Base-by-base conservation (phyloP, 108 stramenopile genomes). In the Stephanodiscus triporus region DNA sequence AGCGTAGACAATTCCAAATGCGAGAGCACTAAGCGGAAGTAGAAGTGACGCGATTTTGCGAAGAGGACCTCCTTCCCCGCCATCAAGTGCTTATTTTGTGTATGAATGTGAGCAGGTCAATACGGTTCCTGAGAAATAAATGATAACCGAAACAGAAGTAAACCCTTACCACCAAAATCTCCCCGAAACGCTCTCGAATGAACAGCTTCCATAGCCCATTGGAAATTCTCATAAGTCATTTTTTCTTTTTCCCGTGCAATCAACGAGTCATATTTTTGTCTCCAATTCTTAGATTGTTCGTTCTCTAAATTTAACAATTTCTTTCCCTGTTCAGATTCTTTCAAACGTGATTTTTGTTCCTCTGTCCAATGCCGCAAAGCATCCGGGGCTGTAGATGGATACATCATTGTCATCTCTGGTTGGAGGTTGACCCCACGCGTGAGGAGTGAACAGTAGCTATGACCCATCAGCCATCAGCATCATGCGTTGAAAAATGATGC, bases 151-250 rank as follows among this genome's bases (percentile, higher is more conserved):
- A 16, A 3, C 1, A 32, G 8, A 14, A 67, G 1, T 61, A 36
- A 42, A 61, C 30, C 65, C 29, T 65, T 68, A 54, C 68, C 76
- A 27, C 80, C 84, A 63, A 82, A 87, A 54, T 78, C 80, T 29
- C 89, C 89, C 30, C 84, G 59, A 68, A 92, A 92, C 24, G 89
- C 88, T 36, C 91, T 75, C 22, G 88, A 88, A 75, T 92, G 88
- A 10, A 92, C 91, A 22, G 85, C 91, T 63, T 92, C 91, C 91
- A 92, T 90, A 53, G 86, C 82, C 91, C 91, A 92, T 63, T 70
- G 51, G 66, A 92, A 92, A 56, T 89, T 69, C 55, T 90, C 85
- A 70, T 71, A 85, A 1, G 85, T 77, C 73, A 90, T 85, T 16
- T 63, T 70, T 11, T 65, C 50, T 26, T 51, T 82, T 23, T 53